Base-by-base conservation (phyloP, 345 rosid genomes). In the Gossypium turneri region DNA sequence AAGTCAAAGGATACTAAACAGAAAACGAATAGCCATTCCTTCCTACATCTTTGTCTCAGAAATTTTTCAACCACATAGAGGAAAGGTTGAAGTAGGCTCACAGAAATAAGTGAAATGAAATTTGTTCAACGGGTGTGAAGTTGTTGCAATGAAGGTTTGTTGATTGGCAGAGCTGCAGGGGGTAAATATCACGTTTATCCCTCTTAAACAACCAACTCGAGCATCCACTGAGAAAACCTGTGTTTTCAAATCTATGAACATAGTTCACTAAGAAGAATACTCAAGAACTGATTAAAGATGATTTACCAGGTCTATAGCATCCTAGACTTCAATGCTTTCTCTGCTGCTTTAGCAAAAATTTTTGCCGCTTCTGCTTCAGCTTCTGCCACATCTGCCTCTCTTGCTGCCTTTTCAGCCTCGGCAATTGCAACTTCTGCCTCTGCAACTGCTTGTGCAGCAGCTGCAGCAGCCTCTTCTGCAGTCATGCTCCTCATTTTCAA, bases 331-430 rank as follows among this genome's bases (percentile, higher is more conserved):
- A 85, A 82, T 67, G 98, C 93, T 60, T 88, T 93, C 81, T 86
- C 78, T 56, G 97, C 97, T 27, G 97, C 99, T 79, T 89, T 82
- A 15, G 94, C 92, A 79, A 90, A 89, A 69, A 91, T 81, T 75
- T 88, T 90, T 17, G 98, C 94, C 51, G 99, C 98, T 80, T 92
- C 99, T 2, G 99, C 99, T 89, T 91, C 97, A 7, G 94, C 98
- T 84, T 95, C 99, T 55, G 97, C 98, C 72, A 82, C 88, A 63
- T 89, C 99, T 56, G 99, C 99, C 82, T 91, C 92, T 86, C 90
- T 89, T 75, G 98, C 97, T 61, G 98, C 99, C 82, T 82, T 88
- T 86, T 89, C 98, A 82, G 99, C 99, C 83, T 91, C 99, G 50
- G 96, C 88, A 62, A 90, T 89, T 11, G 99, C 98, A 78, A 84